Evolutionary conservation across 179 eudicot species (phyloP).

Genomic region (Carnegiea gigantea): DNA sequence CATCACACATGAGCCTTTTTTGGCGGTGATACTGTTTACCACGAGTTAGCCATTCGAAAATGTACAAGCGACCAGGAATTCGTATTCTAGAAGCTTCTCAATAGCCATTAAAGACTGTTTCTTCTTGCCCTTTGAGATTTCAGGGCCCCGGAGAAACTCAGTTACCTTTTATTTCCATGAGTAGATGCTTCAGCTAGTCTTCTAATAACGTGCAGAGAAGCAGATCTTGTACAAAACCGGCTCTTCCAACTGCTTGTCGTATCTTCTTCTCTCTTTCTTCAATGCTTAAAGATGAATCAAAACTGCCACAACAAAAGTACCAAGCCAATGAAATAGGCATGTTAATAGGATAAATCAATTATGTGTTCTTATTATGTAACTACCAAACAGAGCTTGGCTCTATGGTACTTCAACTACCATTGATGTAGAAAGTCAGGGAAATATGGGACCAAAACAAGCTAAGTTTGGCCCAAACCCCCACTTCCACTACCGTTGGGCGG

Average conservation of each 20-base stretch:
- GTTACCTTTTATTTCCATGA: conserved; percentile 25
- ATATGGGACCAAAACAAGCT: too few species aligned
- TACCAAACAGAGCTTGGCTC: too few species aligned
- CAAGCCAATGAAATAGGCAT: background rate
- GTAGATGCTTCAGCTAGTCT: conserved; percentile 38
- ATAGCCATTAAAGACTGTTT: conserved; percentile 9
- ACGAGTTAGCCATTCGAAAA: background rate
- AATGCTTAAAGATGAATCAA: conserved; percentile 60
- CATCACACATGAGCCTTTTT: conserved; percentile 8
- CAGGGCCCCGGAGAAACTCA: conserved; percentile 6
- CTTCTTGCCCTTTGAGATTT: background rate
- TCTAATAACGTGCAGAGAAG: conserved; percentile 58
- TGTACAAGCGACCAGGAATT: too few species aligned
- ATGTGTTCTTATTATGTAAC: too few species aligned
- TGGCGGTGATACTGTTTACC: background rate
- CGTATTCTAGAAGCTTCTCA: too few species aligned
- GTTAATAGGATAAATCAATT: background rate
- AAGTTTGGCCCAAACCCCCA: too few species aligned
- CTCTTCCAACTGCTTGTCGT: conserved; percentile 64
- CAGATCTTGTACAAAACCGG: conserved; percentile 75
- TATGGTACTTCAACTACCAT: too few species aligned
- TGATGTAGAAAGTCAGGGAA: too few species aligned
- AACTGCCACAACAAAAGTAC: conserved; percentile 41
- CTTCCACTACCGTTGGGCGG: too few species aligned
- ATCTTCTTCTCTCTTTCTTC: conserved; percentile 73